Percentiles rank a stretch among this genome's conserved stretches.
phyloP scores from a whole-genome alignment of 495 filamentous ascomycete genomes.

The Sabuloglossum arenarium region DNA sequence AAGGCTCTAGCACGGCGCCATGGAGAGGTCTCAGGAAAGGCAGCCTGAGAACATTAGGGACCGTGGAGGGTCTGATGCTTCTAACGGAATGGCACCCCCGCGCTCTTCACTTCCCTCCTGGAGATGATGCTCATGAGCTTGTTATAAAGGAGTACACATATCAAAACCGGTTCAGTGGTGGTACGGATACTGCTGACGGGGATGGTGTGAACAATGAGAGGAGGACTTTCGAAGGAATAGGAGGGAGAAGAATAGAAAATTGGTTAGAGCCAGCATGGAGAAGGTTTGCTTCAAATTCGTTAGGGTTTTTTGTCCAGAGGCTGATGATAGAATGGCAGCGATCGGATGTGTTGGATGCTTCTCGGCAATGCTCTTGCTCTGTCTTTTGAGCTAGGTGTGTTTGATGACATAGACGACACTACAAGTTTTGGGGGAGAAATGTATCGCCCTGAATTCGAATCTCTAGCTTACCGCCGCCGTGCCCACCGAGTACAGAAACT shows the following conservation, averaged over 20 bases:
- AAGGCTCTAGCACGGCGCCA: conserved; percentile 23
- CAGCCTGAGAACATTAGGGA: conserved; percentile 70
- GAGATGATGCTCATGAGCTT: conserved; percentile 49
- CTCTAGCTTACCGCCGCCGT: conserved; percentile 55
- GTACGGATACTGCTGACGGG: conserved; percentile 22
- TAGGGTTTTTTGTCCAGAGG: background rate
- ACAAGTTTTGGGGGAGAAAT: conserved; percentile 15
- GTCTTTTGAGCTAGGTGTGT: conserved; percentile 85
- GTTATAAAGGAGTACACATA: conserved; percentile 15
- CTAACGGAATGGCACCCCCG: conserved; percentile 94
- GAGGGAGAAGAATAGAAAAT: conserved; percentile 60
- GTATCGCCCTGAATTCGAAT: conserved; percentile 36
- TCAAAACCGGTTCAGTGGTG: conserved; percentile 3
- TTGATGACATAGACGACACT: conserved; percentile 54
- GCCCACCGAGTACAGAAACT: conserved; percentile 67
- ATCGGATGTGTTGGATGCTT: conserved; percentile 98
- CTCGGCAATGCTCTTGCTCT: conserved; percentile 76
- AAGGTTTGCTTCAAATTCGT: background rate
- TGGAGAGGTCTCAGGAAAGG: conserved; percentile 39
- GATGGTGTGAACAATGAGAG: conserved; percentile 21
- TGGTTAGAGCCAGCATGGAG: conserved; percentile 90
- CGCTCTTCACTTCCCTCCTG: conserved; percentile 84
- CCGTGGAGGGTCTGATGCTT: conserved; percentile 80
- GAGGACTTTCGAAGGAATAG: conserved; percentile 20
- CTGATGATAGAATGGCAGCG: conserved; percentile 38